Base-by-base conservation (phyloP, 345 rosid species). In the Eucalyptus polyanthemos region DNA sequence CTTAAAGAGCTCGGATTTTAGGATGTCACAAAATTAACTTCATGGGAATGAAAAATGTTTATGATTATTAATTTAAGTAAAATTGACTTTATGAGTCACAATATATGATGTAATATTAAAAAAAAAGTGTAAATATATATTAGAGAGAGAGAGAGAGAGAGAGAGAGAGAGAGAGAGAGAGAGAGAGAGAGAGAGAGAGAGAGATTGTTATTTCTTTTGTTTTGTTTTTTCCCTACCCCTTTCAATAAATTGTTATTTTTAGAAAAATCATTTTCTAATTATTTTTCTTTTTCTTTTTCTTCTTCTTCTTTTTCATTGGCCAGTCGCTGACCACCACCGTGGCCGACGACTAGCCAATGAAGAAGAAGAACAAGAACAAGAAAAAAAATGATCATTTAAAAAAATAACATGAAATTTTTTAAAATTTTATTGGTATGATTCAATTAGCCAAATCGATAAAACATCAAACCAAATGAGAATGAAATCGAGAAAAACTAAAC, bases 271-370 rank as follows among this genome's bases (percentile, higher is more conserved):
- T 7, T 17, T 51, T 16, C 7, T 7, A 50, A 51, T 17, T 51
- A 0, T 3, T 51, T 17, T 7, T 16, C 2, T 17, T 51, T 7
- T 51, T 17, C 0, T 15, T 53, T 3, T 53, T 51, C 4, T 19
- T 19, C 2, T 53, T 53, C 5, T 53, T 53, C 24, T 53, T 53
- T 9, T 53, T 19, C 58, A 19, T 19, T 19, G 24, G 56, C 56
- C 2, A 0, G 5, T 51, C 2, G 9, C 2, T 7, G 1, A 53
- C 4, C 9, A 0, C 24, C 24, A 17, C 22, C 56, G 0, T 53
- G 56, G 56, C 22, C 0, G 2, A 9, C 2, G 4, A 53, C 56
- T 51, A 51, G 56, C 56, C 4, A 19, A 3, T 53, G 58, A 53
- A 53, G 10, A 53, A 19, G 24, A 53, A 19, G 9, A 53, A 19